phyloP scores from a whole-genome alignment of 1,284 basidiomycete species.

The Puccinia hordei region DNA sequence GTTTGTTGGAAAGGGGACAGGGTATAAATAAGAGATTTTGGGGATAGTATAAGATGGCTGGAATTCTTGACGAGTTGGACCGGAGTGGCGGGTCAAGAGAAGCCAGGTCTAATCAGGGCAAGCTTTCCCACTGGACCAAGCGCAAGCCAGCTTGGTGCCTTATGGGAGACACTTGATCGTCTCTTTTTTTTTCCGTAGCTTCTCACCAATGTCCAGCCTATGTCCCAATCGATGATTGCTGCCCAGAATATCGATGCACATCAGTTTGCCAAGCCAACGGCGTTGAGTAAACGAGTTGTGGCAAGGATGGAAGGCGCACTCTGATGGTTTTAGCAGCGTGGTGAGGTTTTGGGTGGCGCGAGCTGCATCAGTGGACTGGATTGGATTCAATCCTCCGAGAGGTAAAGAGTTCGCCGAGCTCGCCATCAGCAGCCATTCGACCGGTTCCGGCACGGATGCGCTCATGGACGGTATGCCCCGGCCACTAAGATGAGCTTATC shows the following conservation, averaged over 20 bases:
- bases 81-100: conserved; percentile 1
- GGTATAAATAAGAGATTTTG: background rate
- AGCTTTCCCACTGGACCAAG: conserved; percentile 13
- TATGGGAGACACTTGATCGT: no score
- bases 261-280: background rate
- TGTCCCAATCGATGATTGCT: background rate
- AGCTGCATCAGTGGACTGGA: no score
- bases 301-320: background rate
- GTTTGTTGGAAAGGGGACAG: background rate
- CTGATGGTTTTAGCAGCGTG: no score
- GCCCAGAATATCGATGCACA: conserved; percentile 2
- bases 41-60: conserved; percentile 25
- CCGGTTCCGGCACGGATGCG: no score
- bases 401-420: no score
- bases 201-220: background rate
- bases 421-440: no score
- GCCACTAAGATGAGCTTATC: no score
- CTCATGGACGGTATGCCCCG: no score
- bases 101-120: background rate
- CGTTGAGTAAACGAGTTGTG: no score
- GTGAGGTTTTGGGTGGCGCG: no score
- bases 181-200: background rate
- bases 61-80: background rate
- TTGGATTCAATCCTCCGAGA: no score
- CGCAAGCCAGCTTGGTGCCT: conserved; percentile 13